Percentiles rank a stretch among this genome's conserved stretches.
Conservation (phyloP, 2,329 filamentous ascomycete species). For the Trichoderma semiorbis region DNA sequence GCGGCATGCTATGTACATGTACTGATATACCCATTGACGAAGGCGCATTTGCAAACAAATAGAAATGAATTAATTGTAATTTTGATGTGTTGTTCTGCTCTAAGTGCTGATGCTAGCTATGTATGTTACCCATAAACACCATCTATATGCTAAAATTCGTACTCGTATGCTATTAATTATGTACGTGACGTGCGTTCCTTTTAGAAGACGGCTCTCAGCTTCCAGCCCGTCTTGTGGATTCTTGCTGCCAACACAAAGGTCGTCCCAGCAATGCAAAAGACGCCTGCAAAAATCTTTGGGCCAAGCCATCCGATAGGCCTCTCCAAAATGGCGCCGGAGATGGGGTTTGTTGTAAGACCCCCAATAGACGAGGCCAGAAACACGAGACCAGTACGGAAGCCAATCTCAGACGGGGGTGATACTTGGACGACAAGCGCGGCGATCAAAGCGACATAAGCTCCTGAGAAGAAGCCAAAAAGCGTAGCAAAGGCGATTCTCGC, state of each 20-base stretch:
- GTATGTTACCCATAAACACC: neutral
- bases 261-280: constrained; percentile 32
- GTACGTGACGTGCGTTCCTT: neutral
- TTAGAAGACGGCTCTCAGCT: constrained; percentile 27
- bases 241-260: constrained; percentile 26
- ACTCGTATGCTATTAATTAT: neutral
- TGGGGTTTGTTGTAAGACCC: constrained; percentile 55
- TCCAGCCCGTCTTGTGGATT: constrained; percentile 27
- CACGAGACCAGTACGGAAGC: constrained; percentile 33
- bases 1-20: neutral
- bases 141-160: neutral
- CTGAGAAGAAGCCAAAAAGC: constrained; percentile 36
- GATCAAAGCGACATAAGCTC: constrained; percentile 31
- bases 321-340: constrained; percentile 46
- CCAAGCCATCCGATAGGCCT: constrained; percentile 30
- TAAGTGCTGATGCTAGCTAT: neutral
- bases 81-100: neutral
- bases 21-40: neutral
- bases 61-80: neutral
- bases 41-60: neutral
- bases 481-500: constrained; percentile 31
- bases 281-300: constrained; percentile 37
- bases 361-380: constrained; percentile 55
- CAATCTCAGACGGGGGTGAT: constrained; percentile 42
- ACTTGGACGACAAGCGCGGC: constrained; percentile 44